These are phyloP conservation scores for Cylindrotheca closterium DNA, from an alignment of 108 stramenopile genomes.

Conservation along the genomic window DNA sequence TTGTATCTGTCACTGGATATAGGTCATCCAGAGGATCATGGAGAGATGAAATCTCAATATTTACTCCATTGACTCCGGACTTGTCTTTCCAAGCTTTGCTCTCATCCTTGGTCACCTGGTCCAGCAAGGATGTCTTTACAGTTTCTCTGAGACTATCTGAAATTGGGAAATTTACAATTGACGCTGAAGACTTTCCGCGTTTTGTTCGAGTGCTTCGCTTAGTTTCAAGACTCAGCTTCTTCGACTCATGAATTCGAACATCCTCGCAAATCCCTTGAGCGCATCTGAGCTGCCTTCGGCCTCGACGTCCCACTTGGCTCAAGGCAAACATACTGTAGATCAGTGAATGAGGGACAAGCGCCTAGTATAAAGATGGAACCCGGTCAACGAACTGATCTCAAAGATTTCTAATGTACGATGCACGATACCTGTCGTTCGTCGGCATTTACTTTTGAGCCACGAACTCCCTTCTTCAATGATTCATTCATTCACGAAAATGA, in stretches of 20 bases:
- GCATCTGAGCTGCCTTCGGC: not conserved
- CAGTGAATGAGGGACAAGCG: no score
- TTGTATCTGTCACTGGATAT: constrained; percentile 45
- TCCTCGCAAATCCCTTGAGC: not conserved
- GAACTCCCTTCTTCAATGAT: no score
- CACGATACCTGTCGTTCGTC: no score
- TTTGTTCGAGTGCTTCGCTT: not conserved
- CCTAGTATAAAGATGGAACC: no score
- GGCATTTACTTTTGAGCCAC: no score
- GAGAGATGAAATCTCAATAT: constrained; percentile 1
- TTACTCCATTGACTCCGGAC: not conserved
- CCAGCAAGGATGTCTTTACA: constrained; percentile 70
- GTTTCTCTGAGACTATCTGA: constrained; percentile 60
- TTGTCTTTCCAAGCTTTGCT: constrained; percentile 60
- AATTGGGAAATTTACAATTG: constrained; percentile 23
- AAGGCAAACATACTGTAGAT: not conserved
- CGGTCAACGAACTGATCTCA: no score
- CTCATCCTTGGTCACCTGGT: constrained; percentile 66
- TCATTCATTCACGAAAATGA: no score
- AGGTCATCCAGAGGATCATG: constrained; percentile 79
- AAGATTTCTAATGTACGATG: no score
- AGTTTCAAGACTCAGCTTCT: no score
- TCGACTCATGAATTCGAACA: not conserved
- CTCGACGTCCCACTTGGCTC: not conserved
- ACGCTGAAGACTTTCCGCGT: constrained; percentile 5